These are phyloP conservation scores for Sextonia rubra DNA, from an alignment of 164 flowering plant species.

Conservation along the genomic window DNA sequence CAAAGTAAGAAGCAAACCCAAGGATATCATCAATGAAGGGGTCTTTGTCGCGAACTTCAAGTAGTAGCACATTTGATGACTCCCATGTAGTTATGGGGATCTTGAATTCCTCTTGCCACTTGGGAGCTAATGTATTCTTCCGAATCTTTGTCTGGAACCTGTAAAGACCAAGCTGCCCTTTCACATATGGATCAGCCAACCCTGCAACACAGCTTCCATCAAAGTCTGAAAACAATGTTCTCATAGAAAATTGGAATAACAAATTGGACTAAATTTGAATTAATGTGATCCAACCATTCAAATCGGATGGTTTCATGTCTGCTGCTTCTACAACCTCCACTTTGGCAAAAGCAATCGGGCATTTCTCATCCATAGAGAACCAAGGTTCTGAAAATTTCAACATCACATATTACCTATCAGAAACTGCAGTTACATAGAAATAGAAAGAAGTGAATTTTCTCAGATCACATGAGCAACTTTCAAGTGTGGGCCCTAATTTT, in stretches of 20 bases:
- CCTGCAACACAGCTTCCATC: constrained; percentile 47
- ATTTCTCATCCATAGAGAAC: constrained; percentile 81
- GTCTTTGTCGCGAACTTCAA: constrained; percentile 93
- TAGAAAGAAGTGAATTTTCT: no score
- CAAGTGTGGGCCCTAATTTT: no score
- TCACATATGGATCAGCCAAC: constrained; percentile 98
- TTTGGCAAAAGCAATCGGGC: constrained; percentile 63
- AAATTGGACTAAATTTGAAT: neutral
- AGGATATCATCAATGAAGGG: constrained; percentile 73
- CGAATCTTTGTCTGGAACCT: constrained; percentile 69
- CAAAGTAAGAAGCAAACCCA: constrained; percentile 56
- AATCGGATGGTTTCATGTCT: constrained; percentile 85
- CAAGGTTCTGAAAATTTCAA: constrained; percentile 42
- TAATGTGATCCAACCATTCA: constrained; percentile 57
- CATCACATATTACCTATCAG: neutral
- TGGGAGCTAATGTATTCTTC: constrained; percentile 74
- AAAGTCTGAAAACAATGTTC: neutral
- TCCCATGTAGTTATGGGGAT: constrained; percentile 86
- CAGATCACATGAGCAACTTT: no score
- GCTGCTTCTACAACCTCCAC: constrained; percentile 89
- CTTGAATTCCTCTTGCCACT: constrained; percentile 92
- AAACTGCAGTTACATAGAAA: neutral
- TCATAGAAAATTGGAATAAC: neutral
- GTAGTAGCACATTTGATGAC: constrained; percentile 47
- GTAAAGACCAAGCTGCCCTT: constrained; percentile 79